Base-by-base conservation (phyloP, 768 basidiomycete species). In the Auricularia cornea region DNA sequence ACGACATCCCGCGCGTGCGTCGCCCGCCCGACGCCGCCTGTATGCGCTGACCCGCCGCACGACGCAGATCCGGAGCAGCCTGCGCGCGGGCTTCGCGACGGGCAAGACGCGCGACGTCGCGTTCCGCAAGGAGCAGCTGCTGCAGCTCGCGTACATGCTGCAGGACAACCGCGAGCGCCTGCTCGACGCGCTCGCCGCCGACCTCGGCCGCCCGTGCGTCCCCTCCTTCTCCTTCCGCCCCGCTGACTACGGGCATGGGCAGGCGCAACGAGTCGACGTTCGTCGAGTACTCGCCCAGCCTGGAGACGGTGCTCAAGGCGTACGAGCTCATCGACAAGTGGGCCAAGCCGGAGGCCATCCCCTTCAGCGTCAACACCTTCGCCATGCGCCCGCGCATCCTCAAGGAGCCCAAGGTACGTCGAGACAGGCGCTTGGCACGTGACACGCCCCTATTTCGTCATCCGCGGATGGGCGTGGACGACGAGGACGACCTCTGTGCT, bases 81-180 rank as follows among this genome's bases (percentile, higher is more conserved):
- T 92, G 26, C 77, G 74, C 30, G 75, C 77, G n/a, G 82, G 81
- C 4, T 92, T 91, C 73, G 75, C 74, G 32, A 74, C 83, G 1
- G 88, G 89, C 18, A 90, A 86, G 71, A 81, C 84, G 48, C 85
- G 77, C 69, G 73, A 83, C n/a, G 77, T 92, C 62, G 79, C 79
- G 14, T 90, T 80, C 70, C 80, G 92, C 68, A 92, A 86, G 73
- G 80, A 84, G 52, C 90, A 92, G 74, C 78, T 94, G 29, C 79
- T 86, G n/a, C 83, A 87, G 69, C 80, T 94, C 14, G 85, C 80
- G 8, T 89, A 90, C 71, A 74, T 90, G 67, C 32, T 92, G 68
- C 80, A 89, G 71, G 91, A 94, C 73, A 92, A 94, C 70, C 68
- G 75, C 23, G 74, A 81, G 35, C 81, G 76, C 18, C 83, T 93